Base-by-base conservation (phyloP, 2,329 filamentous ascomycete species). In the Amphichorda felina region DNA sequence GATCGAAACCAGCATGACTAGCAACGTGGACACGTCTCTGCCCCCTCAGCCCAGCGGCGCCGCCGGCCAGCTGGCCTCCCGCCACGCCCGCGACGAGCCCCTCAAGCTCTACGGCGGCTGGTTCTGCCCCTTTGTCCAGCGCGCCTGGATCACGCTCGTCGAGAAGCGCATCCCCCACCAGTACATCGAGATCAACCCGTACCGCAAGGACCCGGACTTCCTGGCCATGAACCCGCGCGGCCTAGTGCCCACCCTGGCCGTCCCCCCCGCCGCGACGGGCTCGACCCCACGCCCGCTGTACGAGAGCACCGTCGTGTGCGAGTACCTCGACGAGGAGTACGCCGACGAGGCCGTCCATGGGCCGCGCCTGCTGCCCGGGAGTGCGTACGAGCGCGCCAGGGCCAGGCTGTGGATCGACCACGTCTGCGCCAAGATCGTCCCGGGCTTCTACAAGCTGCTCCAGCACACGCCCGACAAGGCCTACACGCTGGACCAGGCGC, bases 151-250 rank as follows among this genome's bases (percentile, higher is more conserved):
- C 41, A 72, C 78, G 2, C 66, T 88, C 9, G 70, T 77, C 47
- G 82, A 87, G 52, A 87, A 88, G 54, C 57, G 65, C 2, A 79
- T 86, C 21, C 70, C 73, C 13, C 79, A 88, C 51, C 76, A 87
- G 57, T 85, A 84, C 53, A 65, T 82, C 43, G 79, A 84, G 61
- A 78, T 86, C 40, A 86, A 87, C 54, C 82, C 82, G 0, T 87
- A 87, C 61, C 63, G 77, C 54, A 88, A 88, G 49, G 75, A 73
- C 1, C 56, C 70, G 4, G 75, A 70, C 1, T 77, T 87, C 19
- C 63, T 88, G 16, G 64, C 68, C 8, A 63, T 88, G 42, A 89
- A 89, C 49, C 82, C 82, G 0, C 72, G 81, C 10, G 82, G 82
- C 1, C 64, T 88, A 1, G 78, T 88, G 2, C 84, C 83, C 0